A percentile compares a stretch with the other conserved stretches of the same genome.
phyloP scores from a whole-genome alignment of 768 basidiomycete genomes.

The Amanita rimosa region DNA sequence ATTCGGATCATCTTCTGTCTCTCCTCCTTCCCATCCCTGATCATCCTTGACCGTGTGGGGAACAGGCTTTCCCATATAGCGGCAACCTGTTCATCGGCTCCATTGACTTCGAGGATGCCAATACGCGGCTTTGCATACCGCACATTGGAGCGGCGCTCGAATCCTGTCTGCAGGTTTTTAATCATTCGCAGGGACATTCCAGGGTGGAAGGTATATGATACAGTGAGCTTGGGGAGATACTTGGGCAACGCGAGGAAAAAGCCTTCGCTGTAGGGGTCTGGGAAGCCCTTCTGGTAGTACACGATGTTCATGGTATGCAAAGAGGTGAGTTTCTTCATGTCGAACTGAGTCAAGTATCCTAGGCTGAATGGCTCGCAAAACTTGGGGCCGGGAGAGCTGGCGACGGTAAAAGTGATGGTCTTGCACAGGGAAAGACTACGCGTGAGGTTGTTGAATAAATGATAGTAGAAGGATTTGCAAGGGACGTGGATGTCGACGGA shows the following conservation, averaged over 20 bases:
- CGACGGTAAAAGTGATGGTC: conserved; percentile 3
- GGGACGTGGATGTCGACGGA: conserved; percentile 2
- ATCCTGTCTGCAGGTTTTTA: not conserved
- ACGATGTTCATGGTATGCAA: not conserved
- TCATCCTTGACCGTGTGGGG: not conserved
- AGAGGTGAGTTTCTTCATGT: not conserved
- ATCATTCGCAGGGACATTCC: not conserved
- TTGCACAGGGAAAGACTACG: not conserved
- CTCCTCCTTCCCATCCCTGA: conserved; percentile 1
- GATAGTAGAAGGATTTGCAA: conserved; percentile 4
- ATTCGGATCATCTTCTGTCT: not conserved
- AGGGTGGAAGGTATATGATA: conserved; percentile 1
- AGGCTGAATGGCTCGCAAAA: not conserved
- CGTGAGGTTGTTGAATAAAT: not conserved
- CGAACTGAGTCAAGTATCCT: not conserved
- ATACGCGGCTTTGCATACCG: conserved; percentile 1
- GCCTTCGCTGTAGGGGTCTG: conserved; percentile 2
- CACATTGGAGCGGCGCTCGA: not conserved
- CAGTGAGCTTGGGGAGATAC: not conserved
- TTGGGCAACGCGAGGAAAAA: conserved; percentile 3
- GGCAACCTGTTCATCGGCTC: not conserved
- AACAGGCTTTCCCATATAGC: conserved; percentile 7
- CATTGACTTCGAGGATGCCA: conserved; percentile 2
- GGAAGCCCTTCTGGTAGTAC: not conserved
- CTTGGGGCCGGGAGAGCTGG: too few relatives aligned